Conservation (phyloP, 306 rosid genomes). For the Clitoria ternatea region DNA sequence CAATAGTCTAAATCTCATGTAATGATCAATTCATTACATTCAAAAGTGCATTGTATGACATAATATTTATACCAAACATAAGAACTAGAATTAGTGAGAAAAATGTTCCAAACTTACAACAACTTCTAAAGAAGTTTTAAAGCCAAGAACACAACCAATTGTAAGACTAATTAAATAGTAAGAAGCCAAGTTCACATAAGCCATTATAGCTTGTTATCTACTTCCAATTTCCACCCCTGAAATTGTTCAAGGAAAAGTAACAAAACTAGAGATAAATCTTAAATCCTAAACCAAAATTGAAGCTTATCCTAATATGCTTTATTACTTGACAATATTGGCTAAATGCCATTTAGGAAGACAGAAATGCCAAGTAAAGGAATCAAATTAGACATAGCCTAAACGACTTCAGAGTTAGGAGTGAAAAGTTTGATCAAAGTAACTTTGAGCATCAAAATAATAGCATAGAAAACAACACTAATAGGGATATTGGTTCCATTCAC, state of each 20-base stretch:
- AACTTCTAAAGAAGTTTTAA: slow-evolving; percentile 54
- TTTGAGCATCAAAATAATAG: slow-evolving; percentile 38
- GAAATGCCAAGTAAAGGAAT: slow-evolving; percentile 67
- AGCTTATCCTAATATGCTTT: background rate
- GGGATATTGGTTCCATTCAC: slow-evolving; percentile 63
- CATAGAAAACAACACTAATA: slow-evolving; percentile 44
- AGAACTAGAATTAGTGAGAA: background rate
- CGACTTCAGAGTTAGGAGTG: slow-evolving; percentile 48
- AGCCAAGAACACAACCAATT: slow-evolving; percentile 64
- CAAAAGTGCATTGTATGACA: background rate
- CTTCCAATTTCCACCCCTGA: slow-evolving; percentile 77
- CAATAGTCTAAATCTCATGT: no score
- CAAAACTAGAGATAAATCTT: background rate
- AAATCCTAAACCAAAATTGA: background rate
- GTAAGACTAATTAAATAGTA: slow-evolving; percentile 63
- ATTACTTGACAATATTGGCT: slow-evolving; percentile 34
- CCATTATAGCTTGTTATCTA: slow-evolving; percentile 73
- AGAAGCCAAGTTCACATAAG: slow-evolving; percentile 55
- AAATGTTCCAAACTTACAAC: slow-evolving; percentile 39
- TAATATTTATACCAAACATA: background rate
- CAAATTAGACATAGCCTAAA: slow-evolving; percentile 47
- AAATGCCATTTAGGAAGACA: slow-evolving; percentile 66
- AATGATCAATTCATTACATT: no score
- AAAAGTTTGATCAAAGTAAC: slow-evolving; percentile 57
- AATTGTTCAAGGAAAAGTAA: background rate